Conservation (phyloP, 169 alveolate genomes). For the Babesia bigemina region DNA sequence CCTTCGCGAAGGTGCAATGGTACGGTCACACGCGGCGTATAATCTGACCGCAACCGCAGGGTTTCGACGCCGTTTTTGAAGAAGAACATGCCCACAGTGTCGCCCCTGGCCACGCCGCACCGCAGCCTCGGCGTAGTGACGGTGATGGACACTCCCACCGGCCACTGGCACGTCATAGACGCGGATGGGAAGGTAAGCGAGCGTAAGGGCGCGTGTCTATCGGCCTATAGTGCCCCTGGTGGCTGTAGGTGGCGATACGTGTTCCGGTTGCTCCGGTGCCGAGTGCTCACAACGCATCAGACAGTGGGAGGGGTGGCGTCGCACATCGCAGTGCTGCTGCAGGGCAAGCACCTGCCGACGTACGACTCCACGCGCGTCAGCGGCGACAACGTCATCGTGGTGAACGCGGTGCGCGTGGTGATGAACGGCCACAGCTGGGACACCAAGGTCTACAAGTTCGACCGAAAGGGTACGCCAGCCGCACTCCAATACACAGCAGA, state of each 20-base stretch:
- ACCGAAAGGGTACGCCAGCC: constrained; percentile 75
- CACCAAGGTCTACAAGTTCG: constrained; percentile 85
- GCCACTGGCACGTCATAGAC: constrained; percentile 85
- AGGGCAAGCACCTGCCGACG: constrained; percentile 79
- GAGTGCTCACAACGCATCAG: neutral
- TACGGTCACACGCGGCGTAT: constrained; percentile 3
- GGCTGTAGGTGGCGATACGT: neutral
- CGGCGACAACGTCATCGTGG: constrained; percentile 89
- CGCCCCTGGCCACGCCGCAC: constrained; percentile 82
- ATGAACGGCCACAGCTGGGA: constrained; percentile 91
- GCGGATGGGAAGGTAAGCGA: constrained; percentile 74
- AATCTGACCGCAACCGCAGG: constrained; percentile 52
- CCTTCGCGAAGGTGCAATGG: constrained; percentile 88
- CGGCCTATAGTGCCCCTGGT: neutral
- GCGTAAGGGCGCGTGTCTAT: neutral
- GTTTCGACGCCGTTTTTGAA: constrained; percentile 81
- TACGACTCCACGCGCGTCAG: constrained; percentile 69
- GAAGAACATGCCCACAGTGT: constrained; percentile 83
- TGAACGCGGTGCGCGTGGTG: constrained; percentile 84
- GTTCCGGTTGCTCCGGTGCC: neutral
- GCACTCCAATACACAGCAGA: neutral
- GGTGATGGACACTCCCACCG: constrained; percentile 78
- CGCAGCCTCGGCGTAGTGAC: constrained; percentile 79
- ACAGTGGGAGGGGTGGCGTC: constrained; percentile 80
- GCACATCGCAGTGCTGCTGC: constrained; percentile 71